These are phyloP conservation scores for Stromatinia cepivora DNA, from an alignment of 2,329 filamentous ascomycete genomes.

Conservation along the genomic window DNA sequence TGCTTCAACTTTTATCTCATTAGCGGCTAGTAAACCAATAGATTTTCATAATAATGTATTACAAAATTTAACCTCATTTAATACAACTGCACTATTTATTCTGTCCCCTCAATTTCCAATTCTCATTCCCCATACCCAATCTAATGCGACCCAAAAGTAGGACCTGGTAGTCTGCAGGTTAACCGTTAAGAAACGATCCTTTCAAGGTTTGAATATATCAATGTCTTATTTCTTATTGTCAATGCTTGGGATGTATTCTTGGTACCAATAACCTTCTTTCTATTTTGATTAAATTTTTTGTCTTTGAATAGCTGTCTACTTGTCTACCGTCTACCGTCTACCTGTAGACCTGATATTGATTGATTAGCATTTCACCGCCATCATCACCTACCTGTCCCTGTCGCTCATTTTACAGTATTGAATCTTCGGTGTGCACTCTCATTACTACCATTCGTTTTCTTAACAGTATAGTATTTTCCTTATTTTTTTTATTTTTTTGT, in stretches of 20 bases:
- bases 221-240: conserved; percentile 9
- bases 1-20: conserved; percentile 10
- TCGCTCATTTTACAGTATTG: conserved; percentile 1
- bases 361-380: conserved; percentile 17
- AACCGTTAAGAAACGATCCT: background rate
- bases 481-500: background rate
- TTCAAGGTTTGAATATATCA: conserved; percentile 8
- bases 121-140: conserved; percentile 3
- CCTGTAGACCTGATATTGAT: conserved; percentile 1
- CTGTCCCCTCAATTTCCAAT: background rate
- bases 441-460: background rate
- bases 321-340: background rate
- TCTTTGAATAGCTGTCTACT: background rate
- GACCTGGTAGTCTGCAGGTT: background rate
- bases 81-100: background rate
- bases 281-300: background rate
- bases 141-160: background rate
- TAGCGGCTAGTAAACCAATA: conserved; percentile 16
- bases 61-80: conserved; percentile 13
- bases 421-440: conserved; percentile 10
- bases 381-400: conserved; percentile 6
- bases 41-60: background rate
- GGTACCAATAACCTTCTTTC: conserved; percentile 12
- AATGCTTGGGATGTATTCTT: conserved; percentile 1
- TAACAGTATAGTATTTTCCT: background rate